These are phyloP conservation scores for Cupressus sempervirens DNA, from an alignment of 75 land plant species.

Conservation along the genomic window DNA sequence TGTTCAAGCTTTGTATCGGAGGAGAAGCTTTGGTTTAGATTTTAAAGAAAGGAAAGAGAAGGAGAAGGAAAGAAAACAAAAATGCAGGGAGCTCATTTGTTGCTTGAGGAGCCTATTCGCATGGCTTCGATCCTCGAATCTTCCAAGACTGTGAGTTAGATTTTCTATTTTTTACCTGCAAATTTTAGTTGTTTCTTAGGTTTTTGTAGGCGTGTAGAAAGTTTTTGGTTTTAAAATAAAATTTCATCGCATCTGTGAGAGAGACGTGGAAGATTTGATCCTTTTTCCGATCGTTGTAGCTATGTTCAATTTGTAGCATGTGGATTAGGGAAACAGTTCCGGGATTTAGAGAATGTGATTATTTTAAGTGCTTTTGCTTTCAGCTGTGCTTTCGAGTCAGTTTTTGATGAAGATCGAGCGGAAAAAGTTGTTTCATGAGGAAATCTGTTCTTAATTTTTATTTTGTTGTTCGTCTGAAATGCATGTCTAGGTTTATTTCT, in stretches of 20 bases:
- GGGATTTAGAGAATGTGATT: background rate
- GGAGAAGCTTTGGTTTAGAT: background rate
- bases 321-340: background rate
- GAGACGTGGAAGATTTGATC: background rate
- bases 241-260: background rate
- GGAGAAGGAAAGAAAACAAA: background rate
- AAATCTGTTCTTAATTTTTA: too few relatives aligned
- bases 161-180: background rate
- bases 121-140: constrained; percentile 61
- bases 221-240: too few relatives aligned
- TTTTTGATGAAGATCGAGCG: background rate
- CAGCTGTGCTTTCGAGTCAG: background rate
- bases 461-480: too few relatives aligned
- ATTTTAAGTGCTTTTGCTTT: background rate
- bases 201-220: background rate
- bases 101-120: constrained; percentile 62
- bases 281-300: background rate
- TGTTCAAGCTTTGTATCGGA: background rate
- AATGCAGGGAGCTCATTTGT: constrained; percentile 46
- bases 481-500: too few relatives aligned
- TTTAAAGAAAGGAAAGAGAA: background rate
- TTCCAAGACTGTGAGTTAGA: constrained; percentile 31
- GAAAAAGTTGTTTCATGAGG: too few relatives aligned
- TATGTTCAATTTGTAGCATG: background rate
- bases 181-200: background rate